Percentiles rank a stretch among this genome's conserved stretches.
phyloP scores from a whole-genome alignment of 2,329 filamentous ascomycete genomes.

The Simplicillium sp. region DNA sequence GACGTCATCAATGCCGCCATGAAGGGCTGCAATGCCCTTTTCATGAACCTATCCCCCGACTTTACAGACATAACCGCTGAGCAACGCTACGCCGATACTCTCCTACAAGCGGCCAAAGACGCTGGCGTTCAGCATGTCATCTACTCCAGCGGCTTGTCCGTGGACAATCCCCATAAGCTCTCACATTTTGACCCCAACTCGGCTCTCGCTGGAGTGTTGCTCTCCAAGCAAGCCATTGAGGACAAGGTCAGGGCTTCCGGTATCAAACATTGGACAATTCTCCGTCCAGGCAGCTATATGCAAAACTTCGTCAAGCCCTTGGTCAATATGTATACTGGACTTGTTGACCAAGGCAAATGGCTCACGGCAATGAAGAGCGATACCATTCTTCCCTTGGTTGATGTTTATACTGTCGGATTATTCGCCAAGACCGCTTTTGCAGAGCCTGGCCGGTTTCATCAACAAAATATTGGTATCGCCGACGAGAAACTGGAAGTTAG shows the following conservation, averaged over 20 bases:
- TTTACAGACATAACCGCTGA: conserved; percentile 11
- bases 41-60: conserved; percentile 1
- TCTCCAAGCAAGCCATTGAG: conserved; percentile 33
- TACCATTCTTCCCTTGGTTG: conserved; percentile 31
- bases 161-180: conserved; percentile 17
- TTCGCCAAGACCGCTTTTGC: conserved; percentile 33
- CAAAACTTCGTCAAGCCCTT: conserved; percentile 36
- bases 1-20: conserved; percentile 18
- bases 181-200: conserved; percentile 14
- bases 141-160: conserved; percentile 23
- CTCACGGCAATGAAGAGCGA: conserved; percentile 22
- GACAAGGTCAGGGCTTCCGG: conserved; percentile 21
- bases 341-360: conserved; percentile 27
- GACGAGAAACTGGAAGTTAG: conserved; percentile 27
- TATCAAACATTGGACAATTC: conserved; percentile 35
- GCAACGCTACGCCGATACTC: conserved; percentile 16
- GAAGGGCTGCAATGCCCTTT: conserved; percentile 13
- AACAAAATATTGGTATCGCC: conserved; percentile 27
- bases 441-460: conserved; percentile 28
- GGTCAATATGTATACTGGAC: conserved; percentile 26
- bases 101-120: conserved; percentile 25
- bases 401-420: conserved; percentile 35
- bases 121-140: conserved; percentile 26
- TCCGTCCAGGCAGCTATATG: conserved; percentile 43
- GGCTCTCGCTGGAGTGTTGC: conserved; percentile 18